Evolutionary conservation across 495 filamentous ascomycete species (phyloP).

Genomic region (Penicillium cataractarum): DNA sequence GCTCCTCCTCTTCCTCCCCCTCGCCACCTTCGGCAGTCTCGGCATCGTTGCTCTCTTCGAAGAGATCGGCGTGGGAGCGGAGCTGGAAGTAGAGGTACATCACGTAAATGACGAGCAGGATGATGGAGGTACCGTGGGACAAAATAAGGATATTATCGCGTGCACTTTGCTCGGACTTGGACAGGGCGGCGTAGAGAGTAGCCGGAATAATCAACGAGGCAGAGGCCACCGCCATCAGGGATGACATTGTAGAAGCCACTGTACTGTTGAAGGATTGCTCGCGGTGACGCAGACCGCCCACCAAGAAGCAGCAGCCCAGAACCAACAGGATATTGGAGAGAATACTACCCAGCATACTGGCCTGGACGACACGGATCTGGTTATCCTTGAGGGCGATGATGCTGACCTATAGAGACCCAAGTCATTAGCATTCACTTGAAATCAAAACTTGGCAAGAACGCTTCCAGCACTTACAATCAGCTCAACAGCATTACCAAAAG

Average conservation of each 20-base stretch:
- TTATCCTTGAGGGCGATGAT: constrained; percentile 84
- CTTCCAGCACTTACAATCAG: constrained; percentile 72
- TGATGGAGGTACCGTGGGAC: constrained; percentile 88
- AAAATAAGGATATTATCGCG: constrained; percentile 71
- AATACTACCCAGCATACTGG: constrained; percentile 97
- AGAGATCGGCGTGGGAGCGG: constrained; percentile 75
- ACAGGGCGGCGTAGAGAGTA: constrained; percentile 66
- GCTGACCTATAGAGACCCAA: constrained; percentile 67
- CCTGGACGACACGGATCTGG: constrained; percentile 93
- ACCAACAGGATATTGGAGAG: constrained; percentile 95
- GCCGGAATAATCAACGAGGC: constrained; percentile 94
- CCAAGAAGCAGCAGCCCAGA: constrained; percentile 94
- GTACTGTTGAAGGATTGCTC: constrained; percentile 84
- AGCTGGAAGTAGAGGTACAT: constrained; percentile 93
- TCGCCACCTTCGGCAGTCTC: constrained; percentile 41
- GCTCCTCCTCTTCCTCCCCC: constrained; percentile 59
- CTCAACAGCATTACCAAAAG: constrained; percentile 98
- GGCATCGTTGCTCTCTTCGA: constrained; percentile 62
- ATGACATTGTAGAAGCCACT: constrained; percentile 94
- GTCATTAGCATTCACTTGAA: constrained; percentile 16
- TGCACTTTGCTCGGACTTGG: constrained; percentile 25
- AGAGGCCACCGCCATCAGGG: constrained; percentile 88
- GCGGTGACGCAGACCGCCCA: constrained; percentile 69
- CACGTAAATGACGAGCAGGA: constrained; percentile 84
- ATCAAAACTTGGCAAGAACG: not conserved